Base-by-base conservation (phyloP, 2,329 filamentous ascomycete genomes). In the Lasiodiplodia theobromae region DNA sequence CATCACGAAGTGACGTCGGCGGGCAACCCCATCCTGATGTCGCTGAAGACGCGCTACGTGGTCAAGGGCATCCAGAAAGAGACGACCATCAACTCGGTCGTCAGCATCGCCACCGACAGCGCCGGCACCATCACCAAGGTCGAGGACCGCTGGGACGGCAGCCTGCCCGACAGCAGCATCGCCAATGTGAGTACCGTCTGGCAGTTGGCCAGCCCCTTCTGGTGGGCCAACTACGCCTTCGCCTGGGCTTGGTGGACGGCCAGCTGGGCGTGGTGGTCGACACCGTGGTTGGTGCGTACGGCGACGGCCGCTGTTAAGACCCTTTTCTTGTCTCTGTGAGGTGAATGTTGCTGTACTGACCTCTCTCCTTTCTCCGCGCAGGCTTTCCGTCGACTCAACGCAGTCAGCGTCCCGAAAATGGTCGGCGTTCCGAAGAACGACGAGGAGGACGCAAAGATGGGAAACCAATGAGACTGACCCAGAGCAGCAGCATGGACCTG, bases 21-120 rank as follows among this genome's bases (percentile, higher is more conserved):
- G 0, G 87, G 87, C 1, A 89, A 90, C 71, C 88, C 89, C 0
- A 89, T 91, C 51, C 77, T 83, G 69, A 78, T 91, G 73, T 82
- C 87, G 54, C 60, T 87, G 70, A 84, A 83, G 74, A 86, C 82
- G 0, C 76, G 81, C 64, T 88, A 88, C 75, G 82, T 82, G 5
- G 77, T 88, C 69, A 87, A 87, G 77, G 85, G 85, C 0, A 77
- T 87, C 52, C 79, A 79, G 0, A 85, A 80, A 71, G 85, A 87
- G 74, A 80, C 86, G 74, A 81, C 78, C 5, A 84, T 88, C 63
- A 75, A 81, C 44, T 84, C 82, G 69, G 77, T 82, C 52, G 77
- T 88, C 37, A 80, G 81, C 63, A 86, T 88, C 65, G 78, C 82
- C 71, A 77, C 80, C 10, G 79, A 80, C 70, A 74, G 71, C 10